Evolutionary conservation across 495 filamentous ascomycete genomes (phyloP).

Genomic region (Elaphomyces granulatus): DNA sequence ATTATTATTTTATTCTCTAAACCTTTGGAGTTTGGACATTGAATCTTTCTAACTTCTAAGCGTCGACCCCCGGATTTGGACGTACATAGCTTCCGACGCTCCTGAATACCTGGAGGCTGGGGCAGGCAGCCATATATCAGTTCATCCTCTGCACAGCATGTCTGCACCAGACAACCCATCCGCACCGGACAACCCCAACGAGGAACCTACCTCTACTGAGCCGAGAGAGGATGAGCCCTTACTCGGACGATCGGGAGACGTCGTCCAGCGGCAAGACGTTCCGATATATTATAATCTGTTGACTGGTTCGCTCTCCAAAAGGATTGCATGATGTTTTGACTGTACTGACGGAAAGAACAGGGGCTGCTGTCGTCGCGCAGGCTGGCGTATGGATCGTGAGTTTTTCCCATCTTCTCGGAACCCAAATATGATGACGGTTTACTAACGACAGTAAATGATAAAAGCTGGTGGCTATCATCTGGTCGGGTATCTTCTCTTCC

Average conservation of each 20-base stretch:
- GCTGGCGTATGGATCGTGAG: slow-evolving; percentile 51
- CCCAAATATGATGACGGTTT: no score
- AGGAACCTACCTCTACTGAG: slow-evolving; percentile 14
- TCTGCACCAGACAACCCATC: no score
- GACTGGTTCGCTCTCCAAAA: slow-evolving; percentile 41
- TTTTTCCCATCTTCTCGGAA: slow-evolving; percentile 1
- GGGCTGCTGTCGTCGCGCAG: slow-evolving; percentile 55
- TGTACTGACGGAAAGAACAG: slow-evolving; percentile 21
- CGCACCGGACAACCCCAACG: no score
- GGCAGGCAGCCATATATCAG: no score
- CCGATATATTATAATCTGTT: slow-evolving; percentile 57
- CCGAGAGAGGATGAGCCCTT: slow-evolving; percentile 58
- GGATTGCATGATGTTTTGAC: slow-evolving; percentile 1
- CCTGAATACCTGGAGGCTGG: no score
- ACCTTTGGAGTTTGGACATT: no score
- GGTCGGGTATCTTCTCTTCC: slow-evolving; percentile 54
- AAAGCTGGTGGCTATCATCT: slow-evolving; percentile 58
- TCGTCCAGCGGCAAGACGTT: slow-evolving; percentile 46
- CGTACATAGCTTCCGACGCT: no score
- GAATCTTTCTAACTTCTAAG: no score
- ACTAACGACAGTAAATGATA: no score
- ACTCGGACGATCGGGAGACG: slow-evolving; percentile 59
- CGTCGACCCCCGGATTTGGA: no score
- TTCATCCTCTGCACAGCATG: no score
- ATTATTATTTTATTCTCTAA: no score